Conservation (phyloP, 2,329 filamentous ascomycete genomes). For the Colletotrichum graminicola region DNA sequence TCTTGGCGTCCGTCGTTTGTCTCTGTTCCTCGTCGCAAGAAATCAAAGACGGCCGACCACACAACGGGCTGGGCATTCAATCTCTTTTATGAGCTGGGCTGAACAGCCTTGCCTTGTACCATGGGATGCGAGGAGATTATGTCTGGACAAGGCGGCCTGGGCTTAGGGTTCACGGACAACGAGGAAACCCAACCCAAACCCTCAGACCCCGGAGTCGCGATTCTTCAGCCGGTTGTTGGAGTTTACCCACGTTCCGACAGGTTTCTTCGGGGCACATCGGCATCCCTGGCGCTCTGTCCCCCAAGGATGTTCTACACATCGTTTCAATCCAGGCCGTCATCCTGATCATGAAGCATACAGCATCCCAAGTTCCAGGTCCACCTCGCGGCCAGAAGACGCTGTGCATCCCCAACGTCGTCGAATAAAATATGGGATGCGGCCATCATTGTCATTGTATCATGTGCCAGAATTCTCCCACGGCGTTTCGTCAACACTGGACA, state of each 20-base stretch:
- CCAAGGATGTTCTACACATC: conserved; percentile 2
- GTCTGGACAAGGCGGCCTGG: conserved; percentile 2
- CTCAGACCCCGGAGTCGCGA: conserved; percentile 19
- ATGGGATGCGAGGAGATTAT: not conserved
- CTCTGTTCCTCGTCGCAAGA: conserved; percentile 7
- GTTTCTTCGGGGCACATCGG: conserved; percentile 26
- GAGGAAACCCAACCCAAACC: conserved; percentile 14
- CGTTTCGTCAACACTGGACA: conserved; percentile 29
- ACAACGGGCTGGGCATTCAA: conserved; percentile 5
- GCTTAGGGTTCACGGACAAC: conserved; percentile 28
- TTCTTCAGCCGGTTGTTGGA: conserved; percentile 4
- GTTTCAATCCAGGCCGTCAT: conserved; percentile 31
- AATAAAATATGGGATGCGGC: conserved; percentile 28
- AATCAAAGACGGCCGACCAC: not conserved
- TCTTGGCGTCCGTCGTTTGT: conserved; percentile 27
- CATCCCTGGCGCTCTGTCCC: conserved; percentile 30
- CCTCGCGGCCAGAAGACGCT: conserved; percentile 24
- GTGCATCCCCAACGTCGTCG: conserved; percentile 15
- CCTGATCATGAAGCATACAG: conserved; percentile 31
- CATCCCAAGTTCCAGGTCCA: conserved; percentile 7
- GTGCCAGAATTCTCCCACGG: conserved; percentile 18
- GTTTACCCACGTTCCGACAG: conserved; percentile 24
- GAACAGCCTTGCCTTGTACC: not conserved
- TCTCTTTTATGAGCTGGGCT: conserved; percentile 34
- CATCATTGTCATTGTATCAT: conserved; percentile 6